A percentile compares a stretch with the other conserved stretches of the same genome.
Conservation (phyloP, 1,139 yeast species). For the Geotrichum carabidarum region DNA sequence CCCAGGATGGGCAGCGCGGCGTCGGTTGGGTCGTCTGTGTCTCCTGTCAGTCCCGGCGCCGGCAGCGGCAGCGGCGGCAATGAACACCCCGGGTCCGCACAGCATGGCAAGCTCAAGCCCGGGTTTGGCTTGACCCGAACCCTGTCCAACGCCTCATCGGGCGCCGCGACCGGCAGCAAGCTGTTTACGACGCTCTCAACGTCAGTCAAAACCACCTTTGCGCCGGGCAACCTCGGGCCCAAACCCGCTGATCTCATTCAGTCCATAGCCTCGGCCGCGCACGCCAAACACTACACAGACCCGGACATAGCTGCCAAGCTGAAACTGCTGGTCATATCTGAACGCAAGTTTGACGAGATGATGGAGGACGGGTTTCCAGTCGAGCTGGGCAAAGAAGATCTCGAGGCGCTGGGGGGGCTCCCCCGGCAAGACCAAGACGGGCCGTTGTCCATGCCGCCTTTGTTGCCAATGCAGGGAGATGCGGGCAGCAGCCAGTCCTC, state of each 20-base stretch:
- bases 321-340: constrained; percentile 24
- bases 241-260: not conserved
- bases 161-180: not conserved
- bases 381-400: constrained; percentile 19
- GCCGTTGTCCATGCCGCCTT: too few relatives aligned
- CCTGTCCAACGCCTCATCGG: not conserved
- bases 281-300: constrained; percentile 24
- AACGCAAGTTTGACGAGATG: constrained; percentile 29
- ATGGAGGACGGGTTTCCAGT: constrained; percentile 32
- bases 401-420: not conserved
- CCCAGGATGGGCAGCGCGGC: too few relatives aligned
- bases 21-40: not conserved
- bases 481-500: not conserved
- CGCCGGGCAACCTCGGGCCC: not conserved
- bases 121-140: not conserved
- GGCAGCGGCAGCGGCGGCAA: not conserved
- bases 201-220: not conserved
- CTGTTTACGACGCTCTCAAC: constrained; percentile 2
- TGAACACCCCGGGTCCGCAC: not conserved
- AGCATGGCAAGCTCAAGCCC: not conserved
- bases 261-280: not conserved
- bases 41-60: not conserved
- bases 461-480: not conserved
- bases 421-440: not conserved
- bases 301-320: constrained; percentile 26